These are phyloP conservation scores for Entomortierella parvispora DNA, from an alignment of 192 early-diverging fungal genomes.

Conservation along the genomic window DNA sequence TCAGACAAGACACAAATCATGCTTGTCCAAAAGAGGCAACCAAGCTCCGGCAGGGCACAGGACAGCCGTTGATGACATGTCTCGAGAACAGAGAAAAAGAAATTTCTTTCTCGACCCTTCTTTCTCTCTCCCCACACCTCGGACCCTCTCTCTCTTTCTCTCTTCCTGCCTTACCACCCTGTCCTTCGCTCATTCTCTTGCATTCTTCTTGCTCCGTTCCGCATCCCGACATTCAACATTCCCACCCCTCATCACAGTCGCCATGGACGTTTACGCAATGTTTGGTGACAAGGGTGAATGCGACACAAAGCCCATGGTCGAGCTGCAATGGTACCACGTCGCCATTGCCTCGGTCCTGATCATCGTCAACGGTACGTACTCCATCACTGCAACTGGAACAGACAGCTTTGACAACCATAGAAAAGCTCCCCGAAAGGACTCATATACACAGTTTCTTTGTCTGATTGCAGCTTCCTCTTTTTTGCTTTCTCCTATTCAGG, in stretches of 20 bases:
- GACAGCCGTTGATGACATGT: no score
- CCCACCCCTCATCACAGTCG: neutral
- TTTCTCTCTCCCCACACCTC: no score
- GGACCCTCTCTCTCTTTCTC: no score
- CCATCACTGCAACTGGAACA: no score
- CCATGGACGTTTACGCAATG: constrained; percentile 15
- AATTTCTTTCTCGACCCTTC: no score
- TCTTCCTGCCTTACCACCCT: no score
- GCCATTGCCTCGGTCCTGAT: constrained; percentile 68
- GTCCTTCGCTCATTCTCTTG: constrained; percentile 5
- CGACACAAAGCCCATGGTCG: constrained; percentile 39
- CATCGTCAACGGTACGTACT: constrained; percentile 58
- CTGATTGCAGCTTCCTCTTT: neutral
- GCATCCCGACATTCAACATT: constrained; percentile 1
- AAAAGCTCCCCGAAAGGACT: neutral
- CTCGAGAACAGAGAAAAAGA: neutral
- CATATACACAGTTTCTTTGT: neutral
- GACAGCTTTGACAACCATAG: neutral
- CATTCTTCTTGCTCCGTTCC: constrained; percentile 4
- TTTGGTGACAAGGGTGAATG: constrained; percentile 9
- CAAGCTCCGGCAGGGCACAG: no score
- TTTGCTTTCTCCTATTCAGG: constrained; percentile 27
- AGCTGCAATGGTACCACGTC: constrained; percentile 63
- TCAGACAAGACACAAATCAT: no score
- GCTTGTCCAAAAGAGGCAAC: no score